Evolutionary conservation across 176 grass and related monocot genomes (phyloP).

Genomic region (Elaeis guineensis): DNA sequence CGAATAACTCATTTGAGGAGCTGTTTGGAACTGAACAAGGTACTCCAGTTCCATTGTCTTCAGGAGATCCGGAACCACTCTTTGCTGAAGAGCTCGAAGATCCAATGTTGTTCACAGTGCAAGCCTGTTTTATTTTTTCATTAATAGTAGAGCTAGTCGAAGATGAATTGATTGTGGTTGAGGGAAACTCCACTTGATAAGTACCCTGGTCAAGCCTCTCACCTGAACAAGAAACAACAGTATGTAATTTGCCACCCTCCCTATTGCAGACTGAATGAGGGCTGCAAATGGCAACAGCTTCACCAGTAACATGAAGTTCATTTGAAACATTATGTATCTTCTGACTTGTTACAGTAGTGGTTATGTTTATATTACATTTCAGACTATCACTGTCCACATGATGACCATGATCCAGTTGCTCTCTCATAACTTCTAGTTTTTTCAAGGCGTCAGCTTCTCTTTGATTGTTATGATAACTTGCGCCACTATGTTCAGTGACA

Average conservation of each 20-base stretch:
- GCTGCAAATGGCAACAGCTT: conserved; percentile 5
- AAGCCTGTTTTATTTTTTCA: conserved; percentile 2
- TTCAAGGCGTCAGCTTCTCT: conserved; percentile 32
- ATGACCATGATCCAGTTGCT: conserved; percentile 1
- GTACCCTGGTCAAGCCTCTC: conserved; percentile 9
- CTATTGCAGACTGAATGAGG: conserved; percentile 25
- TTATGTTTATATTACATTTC: conserved; percentile 16
- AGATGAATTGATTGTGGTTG: conserved; percentile 9
- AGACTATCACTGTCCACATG: not conserved
- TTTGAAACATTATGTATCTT: conserved; percentile 17
- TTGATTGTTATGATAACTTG: conserved; percentile 30
- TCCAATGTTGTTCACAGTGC: conserved; percentile 19
- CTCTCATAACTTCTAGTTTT: conserved; percentile 4
- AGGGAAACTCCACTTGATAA: conserved; percentile 21
- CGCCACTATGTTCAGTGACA: conserved; percentile 21
- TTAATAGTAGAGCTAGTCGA: not conserved
- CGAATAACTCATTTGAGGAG: conserved; percentile 22
- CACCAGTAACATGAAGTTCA: conserved; percentile 14
- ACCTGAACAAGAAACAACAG: conserved; percentile 18
- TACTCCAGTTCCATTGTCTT: conserved; percentile 36
- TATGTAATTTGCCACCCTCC: conserved; percentile 19
- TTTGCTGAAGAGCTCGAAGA: conserved; percentile 27
- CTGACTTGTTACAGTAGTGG: conserved; percentile 6
- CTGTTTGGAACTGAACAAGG: conserved; percentile 1
- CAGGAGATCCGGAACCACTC: conserved; percentile 17